Conservation (phyloP, 2,329 filamentous ascomycete species). For the Colletotrichum sp. region DNA sequence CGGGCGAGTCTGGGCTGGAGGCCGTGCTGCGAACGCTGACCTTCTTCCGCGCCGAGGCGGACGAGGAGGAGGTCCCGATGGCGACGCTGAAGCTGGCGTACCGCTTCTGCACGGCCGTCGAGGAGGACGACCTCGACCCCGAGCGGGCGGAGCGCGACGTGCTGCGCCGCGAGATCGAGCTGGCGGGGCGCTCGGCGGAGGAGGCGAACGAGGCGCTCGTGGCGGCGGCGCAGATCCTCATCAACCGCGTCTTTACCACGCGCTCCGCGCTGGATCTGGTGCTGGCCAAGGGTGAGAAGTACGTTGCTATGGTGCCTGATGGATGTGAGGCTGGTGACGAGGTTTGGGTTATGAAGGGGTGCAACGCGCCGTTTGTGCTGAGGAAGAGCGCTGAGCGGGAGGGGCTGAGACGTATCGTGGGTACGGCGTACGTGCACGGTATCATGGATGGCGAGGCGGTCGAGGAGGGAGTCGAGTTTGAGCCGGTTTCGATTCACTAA, state of each 20-base stretch:
- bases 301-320: slow-evolving; percentile 16
- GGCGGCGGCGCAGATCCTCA: slow-evolving; percentile 14
- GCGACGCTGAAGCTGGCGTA: slow-evolving; percentile 16
- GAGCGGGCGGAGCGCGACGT: not conserved
- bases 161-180: slow-evolving; percentile 5
- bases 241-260: slow-evolving; percentile 10
- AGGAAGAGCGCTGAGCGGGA: slow-evolving; percentile 11
- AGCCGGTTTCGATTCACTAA: slow-evolving; percentile 13
- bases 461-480: not conserved
- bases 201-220: slow-evolving; percentile 17
- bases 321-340: slow-evolving; percentile 9
- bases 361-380: slow-evolving; percentile 19
- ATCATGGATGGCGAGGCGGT: slow-evolving; percentile 10
- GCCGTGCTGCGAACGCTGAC: slow-evolving; percentile 7
- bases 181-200: not conserved
- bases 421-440: slow-evolving; percentile 15
- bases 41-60: slow-evolving; percentile 15
- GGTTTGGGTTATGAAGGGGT: slow-evolving; percentile 17
- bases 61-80: not conserved
- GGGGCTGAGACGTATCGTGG: slow-evolving; percentile 4
- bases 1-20: not conserved
- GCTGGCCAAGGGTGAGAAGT: not conserved
- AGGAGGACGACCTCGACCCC: slow-evolving; percentile 14
- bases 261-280: slow-evolving; percentile 16
- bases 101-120: slow-evolving; percentile 13